Evolutionary conservation across 1,284 basidiomycete genomes (phyloP), one percentile per base, ranked within the genome.

Genomic region (Irpex rosettiformis): DNA sequence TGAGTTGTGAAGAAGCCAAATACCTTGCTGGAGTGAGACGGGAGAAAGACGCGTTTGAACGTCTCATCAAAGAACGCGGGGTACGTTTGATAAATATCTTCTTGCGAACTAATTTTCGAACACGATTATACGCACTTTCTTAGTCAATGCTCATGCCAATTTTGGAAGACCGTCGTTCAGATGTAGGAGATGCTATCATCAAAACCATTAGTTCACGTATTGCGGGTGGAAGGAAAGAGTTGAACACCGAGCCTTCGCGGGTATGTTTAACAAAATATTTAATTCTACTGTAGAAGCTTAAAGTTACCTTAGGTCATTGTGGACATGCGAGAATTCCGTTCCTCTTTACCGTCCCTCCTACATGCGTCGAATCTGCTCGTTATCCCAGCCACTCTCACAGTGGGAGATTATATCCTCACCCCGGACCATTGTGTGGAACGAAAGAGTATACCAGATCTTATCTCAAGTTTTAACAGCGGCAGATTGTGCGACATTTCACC

Each of bases 381-480:
- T 40, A 79, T 96, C 8, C 96, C 96, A 0, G 91, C 91, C 1
- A 98, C 96, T 0, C 77, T 99, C 55, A 93, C 91, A 0, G 92
- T 99, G 3, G 96, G 96, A 3, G 96, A 99, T 73, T 99, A 99
- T 69, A 91, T 99, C 61, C 75, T 99, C 52, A 89, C 94, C 3
- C 96, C 96, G 0, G 93, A 96, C 63, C 96, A 99, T 67, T 96
- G 94, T 64, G 92, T 99, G 1, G 97, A 99, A 74, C 79, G 96
- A 56, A 99, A 99, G 77, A 96, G 95, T 66, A 79, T 98, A 57
- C 81, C 93, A 0, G 96, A 99, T 77, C 72, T 99, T 61, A 84
- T 96, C 21, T 85, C 89, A 28, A 95, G 93, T 79, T 95, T 99
- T 71, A 94, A 89, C 60, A 96, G 89, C 65, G 96, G 96, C 13